phyloP scores from a whole-genome alignment of 345 rosid genomes.

The Ricinus communis region DNA sequence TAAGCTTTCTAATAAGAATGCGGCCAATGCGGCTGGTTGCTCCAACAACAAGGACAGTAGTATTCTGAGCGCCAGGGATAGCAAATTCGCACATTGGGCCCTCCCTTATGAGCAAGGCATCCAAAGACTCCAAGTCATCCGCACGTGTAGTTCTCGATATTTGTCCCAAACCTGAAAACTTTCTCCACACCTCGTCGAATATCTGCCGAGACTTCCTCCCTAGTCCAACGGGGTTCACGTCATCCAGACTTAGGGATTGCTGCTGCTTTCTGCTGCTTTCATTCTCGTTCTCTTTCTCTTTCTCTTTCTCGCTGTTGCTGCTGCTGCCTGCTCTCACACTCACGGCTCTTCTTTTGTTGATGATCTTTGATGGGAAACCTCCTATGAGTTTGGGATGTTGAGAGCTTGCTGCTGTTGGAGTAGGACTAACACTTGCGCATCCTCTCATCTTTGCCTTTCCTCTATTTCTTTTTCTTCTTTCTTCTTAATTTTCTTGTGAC shows the following conservation, averaged over 20 bases:
- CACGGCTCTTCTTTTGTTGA: neutral
- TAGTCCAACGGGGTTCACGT: conserved; percentile 84
- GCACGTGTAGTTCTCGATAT: conserved; percentile 77
- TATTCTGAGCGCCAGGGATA: conserved; percentile 88
- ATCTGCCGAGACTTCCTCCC: conserved; percentile 87
- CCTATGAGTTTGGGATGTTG: neutral
- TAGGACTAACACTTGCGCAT: conserved; percentile 19
- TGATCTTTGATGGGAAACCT: neutral
- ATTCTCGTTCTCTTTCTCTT: conserved; percentile 11
- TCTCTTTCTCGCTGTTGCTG: neutral
- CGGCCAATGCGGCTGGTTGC: conserved; percentile 95
- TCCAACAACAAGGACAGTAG: conserved; percentile 88
- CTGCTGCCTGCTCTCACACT: neutral
- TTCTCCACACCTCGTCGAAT: conserved; percentile 93
- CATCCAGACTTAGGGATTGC: conserved; percentile 59
- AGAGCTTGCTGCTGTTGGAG: conserved; percentile 1
- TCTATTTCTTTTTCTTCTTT: too few relatives aligned
- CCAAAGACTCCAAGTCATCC: conserved; percentile 63
- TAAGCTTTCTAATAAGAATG: conserved; percentile 87
- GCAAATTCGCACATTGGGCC: conserved; percentile 98
- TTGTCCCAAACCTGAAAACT: conserved; percentile 93
- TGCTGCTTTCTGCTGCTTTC: conserved; percentile 30
- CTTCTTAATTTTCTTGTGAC: too few relatives aligned
- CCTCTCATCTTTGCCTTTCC: conserved; percentile 6
- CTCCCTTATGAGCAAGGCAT: conserved; percentile 64